Evolutionary conservation across 345 rosid species (phyloP).

Genomic region (Populus alba): DNA sequence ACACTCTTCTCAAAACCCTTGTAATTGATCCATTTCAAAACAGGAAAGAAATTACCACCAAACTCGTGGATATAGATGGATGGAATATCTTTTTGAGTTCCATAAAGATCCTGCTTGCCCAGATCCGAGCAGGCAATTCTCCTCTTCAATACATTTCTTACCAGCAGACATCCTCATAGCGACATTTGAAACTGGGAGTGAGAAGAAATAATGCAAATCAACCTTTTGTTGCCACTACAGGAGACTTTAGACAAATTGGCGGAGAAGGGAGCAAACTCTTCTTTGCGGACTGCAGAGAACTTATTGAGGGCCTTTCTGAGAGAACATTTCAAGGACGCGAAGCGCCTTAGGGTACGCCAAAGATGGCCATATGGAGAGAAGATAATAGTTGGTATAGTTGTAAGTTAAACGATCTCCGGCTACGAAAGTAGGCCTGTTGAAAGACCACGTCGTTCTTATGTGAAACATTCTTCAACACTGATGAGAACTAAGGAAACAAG

Average conservation of each 20-base stretch:
- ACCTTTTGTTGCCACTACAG: too few relatives aligned
- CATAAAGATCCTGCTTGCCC: too few relatives aligned
- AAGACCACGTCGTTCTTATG: slow-evolving; percentile 20
- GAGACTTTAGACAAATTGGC: background rate
- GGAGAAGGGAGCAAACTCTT: slow-evolving; percentile 3
- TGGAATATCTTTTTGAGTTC: too few relatives aligned
- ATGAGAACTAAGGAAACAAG: slow-evolving; percentile 2
- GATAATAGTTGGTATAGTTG: background rate
- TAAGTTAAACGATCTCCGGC: slow-evolving; percentile 9
- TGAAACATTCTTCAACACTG: slow-evolving; percentile 25
- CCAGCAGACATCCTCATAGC: slow-evolving; percentile 23
- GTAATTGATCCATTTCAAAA: too few relatives aligned
- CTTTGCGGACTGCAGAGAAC: slow-evolving; percentile 1
- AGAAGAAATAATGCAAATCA: too few relatives aligned
- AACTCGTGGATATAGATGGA: too few relatives aligned
- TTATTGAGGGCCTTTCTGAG: slow-evolving; percentile 14
- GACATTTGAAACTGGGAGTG: slow-evolving; percentile 7
- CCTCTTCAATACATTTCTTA: slow-evolving; percentile 14
- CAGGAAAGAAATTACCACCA: too few relatives aligned
- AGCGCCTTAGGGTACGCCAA: slow-evolving; percentile 34
- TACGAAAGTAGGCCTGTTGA: slow-evolving; percentile 8
- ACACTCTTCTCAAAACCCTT: too few relatives aligned
- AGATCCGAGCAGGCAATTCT: background rate
- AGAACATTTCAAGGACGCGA: slow-evolving; percentile 28
- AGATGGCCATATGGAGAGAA: slow-evolving; percentile 18